These are phyloP conservation scores for Grosmannia penicillata DNA, from an alignment of 2,329 filamentous ascomycete genomes.

Conservation along the genomic window DNA sequence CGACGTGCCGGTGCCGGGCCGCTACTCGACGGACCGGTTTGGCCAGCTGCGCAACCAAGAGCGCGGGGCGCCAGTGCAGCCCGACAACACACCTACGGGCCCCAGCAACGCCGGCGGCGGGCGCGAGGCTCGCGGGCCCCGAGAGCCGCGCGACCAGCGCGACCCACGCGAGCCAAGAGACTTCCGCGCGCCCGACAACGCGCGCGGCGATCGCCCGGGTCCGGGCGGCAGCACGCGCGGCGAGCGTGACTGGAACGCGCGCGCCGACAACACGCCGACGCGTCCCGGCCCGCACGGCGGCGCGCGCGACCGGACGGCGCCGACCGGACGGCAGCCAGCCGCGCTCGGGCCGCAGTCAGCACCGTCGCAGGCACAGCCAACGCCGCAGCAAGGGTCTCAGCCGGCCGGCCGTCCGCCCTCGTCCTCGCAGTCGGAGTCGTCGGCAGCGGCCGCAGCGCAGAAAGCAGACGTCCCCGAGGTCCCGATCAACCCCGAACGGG, in stretches of 20 bases:
- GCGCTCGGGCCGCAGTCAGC: slow-evolving; percentile 8
- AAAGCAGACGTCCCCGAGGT: slow-evolving; percentile 21
- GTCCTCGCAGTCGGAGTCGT: not conserved
- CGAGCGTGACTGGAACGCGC: slow-evolving; percentile 23
- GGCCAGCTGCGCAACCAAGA: slow-evolving; percentile 12
- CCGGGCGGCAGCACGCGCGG: slow-evolving; percentile 23
- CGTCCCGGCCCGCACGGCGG: slow-evolving; percentile 20
- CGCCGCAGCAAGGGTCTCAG: too few species aligned
- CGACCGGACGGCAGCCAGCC: not conserved
- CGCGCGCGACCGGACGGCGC: not conserved
- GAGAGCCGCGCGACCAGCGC: slow-evolving; percentile 23
- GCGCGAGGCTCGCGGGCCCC: not conserved
- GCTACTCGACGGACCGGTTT: slow-evolving; percentile 11
- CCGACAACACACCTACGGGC: not conserved
- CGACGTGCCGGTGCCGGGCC: slow-evolving; percentile 12
- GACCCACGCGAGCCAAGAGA: slow-evolving; percentile 20
- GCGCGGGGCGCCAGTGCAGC: slow-evolving; percentile 2
- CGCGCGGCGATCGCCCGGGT: slow-evolving; percentile 21
- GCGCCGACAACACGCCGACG: slow-evolving; percentile 12
- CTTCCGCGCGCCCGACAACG: slow-evolving; percentile 20
- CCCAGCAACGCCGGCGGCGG: not conserved
- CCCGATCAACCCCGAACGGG: slow-evolving; percentile 39
- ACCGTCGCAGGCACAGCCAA: slow-evolving; percentile 1
- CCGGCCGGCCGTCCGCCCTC: not conserved
- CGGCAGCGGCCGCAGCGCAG: not conserved